phyloP scores from a whole-genome alignment of 2,329 filamentous ascomycete species.

The Colletotrichum coccodes region DNA sequence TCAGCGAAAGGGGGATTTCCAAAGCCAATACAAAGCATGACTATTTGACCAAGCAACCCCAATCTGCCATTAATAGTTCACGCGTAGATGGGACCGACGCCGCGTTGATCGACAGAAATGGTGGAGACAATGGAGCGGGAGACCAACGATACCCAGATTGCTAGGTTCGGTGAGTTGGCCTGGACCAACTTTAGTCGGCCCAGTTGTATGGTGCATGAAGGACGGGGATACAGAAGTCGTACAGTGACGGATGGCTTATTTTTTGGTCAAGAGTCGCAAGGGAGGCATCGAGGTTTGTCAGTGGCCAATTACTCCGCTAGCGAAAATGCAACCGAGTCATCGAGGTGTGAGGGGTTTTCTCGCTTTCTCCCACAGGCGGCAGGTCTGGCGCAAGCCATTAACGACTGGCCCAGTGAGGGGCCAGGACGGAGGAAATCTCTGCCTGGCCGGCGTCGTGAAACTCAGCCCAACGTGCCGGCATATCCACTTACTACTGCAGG shows the following conservation, averaged over 20 bases:
- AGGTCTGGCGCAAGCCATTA: slow-evolving; percentile 10
- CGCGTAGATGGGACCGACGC: neutral
- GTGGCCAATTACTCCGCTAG: neutral
- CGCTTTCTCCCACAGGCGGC: neutral
- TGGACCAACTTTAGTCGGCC: neutral
- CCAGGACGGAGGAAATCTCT: slow-evolving; percentile 13
- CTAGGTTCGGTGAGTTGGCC: neutral
- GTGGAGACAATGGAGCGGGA: neutral
- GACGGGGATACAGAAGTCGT: neutral
- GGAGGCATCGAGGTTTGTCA: no score
- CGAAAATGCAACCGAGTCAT: neutral
- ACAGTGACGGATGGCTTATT: neutral
- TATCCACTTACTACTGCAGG: slow-evolving; percentile 29
- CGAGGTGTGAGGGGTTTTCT: slow-evolving; percentile 6
- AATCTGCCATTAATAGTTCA: neutral
- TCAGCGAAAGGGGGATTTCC: neutral
- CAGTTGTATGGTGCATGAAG: neutral
- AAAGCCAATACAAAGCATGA: neutral
- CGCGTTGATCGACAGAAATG: neutral
- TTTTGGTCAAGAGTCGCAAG: neutral
- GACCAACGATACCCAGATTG: neutral
- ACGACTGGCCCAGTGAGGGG: neutral
- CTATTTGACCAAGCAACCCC: neutral
- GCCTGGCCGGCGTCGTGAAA: neutral
- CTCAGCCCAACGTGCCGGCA: slow-evolving; percentile 5